Evolutionary conservation across 2,329 filamentous ascomycete species (phyloP).

Genomic region (Fusarium chlamydosporum): DNA sequence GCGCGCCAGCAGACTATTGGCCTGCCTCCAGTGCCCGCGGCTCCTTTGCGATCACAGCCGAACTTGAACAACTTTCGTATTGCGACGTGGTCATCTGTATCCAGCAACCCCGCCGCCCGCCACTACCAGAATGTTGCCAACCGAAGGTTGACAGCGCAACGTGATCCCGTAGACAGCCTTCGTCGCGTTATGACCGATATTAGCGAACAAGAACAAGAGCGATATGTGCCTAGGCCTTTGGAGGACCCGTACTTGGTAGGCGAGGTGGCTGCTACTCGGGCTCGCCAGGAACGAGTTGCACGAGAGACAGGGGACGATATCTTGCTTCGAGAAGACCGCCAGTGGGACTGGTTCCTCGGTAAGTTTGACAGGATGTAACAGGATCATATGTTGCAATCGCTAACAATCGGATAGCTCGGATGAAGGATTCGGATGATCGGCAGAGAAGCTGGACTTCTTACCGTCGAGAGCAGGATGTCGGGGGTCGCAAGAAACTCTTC

Average conservation of each 20-base stretch:
- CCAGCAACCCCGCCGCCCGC: slow-evolving; percentile 67
- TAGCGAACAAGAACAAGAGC: slow-evolving; percentile 37
- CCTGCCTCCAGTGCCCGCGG: slow-evolving; percentile 65
- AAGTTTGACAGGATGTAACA: slow-evolving; percentile 50
- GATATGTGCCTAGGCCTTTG: slow-evolving; percentile 62
- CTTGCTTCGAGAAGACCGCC: slow-evolving; percentile 68
- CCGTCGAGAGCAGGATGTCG: slow-evolving; percentile 54
- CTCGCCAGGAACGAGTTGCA: slow-evolving; percentile 69
- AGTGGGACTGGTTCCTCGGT: slow-evolving; percentile 74
- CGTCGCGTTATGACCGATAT: slow-evolving; percentile 44
- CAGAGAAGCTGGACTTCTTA: slow-evolving; percentile 63
- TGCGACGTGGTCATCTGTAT: slow-evolving; percentile 72
- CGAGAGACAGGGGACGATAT: slow-evolving; percentile 69
- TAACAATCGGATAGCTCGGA: slow-evolving; percentile 60
- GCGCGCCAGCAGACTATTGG: slow-evolving; percentile 58
- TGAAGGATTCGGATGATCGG: slow-evolving; percentile 66
- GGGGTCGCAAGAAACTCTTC: slow-evolving; percentile 57
- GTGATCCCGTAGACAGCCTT: slow-evolving; percentile 53
- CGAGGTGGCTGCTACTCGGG: slow-evolving; percentile 72
- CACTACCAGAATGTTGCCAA: slow-evolving; percentile 75
- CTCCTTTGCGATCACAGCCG: slow-evolving; percentile 57
- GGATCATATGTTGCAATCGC: slow-evolving; percentile 1
- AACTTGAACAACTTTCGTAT: slow-evolving; percentile 69
- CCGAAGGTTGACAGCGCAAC: slow-evolving; percentile 67
- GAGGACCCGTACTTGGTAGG: slow-evolving; percentile 79